Base-by-base conservation (phyloP, 164 flowering plant genomes). In the Macadamia integrifolia region DNA sequence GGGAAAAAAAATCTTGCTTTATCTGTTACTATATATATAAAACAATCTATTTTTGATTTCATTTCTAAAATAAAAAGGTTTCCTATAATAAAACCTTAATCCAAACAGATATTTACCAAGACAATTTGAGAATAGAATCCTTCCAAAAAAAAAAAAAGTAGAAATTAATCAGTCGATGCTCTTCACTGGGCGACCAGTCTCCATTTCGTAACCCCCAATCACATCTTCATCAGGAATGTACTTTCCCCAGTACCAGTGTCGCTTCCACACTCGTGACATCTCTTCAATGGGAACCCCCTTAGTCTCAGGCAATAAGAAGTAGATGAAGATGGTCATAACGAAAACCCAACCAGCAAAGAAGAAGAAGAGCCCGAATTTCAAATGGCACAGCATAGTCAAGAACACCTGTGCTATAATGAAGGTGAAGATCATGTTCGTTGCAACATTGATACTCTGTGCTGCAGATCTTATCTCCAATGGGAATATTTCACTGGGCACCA, bases 391-490 rank as follows among this genome's bases (percentile, higher is more conserved):
- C 65, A 62, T 62, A 0, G 50, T 8, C 15, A 73, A 44, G 30
- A 73, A 73, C 7, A 43, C 14, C 65, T 73, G 72, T 11, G 65
- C 76, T 18, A 73, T 32, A 9, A 64, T 18, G 42, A 73, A 68
- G 8, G 65, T 73, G 35, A 58, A 52, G 9, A 49, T 2, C 93
- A 92, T 90, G 87, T 88, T 88, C 1, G 85, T 85, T 0, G 98
- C 85, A 0, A 88, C 96, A 55, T 81, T 90, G 69, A 88, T 66
- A 74, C 96, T 90, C 69, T 88, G 93, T 0, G 93, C 98, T 0
- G 93, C 96, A 0, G 98, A 90, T 15, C 98, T 81, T 72, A 92
- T 90, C 55, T 92, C 97, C 7, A 92, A 66, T 0, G 97, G 97
- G 78, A 89, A 89, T 4, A 92, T 88, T 67, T 92, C 97, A 76